These are phyloP conservation scores for Fusarium dimerum DNA, from an alignment of 2,329 filamentous ascomycete genomes.

Conservation along the genomic window DNA sequence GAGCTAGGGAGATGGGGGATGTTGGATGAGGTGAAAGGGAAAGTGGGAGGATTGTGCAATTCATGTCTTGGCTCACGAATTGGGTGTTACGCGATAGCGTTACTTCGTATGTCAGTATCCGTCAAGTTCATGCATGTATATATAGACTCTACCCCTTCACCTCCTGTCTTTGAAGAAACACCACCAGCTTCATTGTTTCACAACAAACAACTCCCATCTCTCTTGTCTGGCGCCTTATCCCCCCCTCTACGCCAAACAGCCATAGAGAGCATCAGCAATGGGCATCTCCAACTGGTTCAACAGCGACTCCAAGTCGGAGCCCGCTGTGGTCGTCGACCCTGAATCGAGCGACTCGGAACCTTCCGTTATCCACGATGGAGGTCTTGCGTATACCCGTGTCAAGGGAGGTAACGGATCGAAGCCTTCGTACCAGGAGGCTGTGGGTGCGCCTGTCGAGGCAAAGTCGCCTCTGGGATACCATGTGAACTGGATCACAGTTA, in stretches of 20 bases:
- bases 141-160: neutral
- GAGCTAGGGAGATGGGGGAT: neutral
- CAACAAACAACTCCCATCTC: neutral
- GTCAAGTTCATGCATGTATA: neutral
- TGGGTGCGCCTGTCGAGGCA: conserved; percentile 60
- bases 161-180: neutral
- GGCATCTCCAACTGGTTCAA: conserved; percentile 13
- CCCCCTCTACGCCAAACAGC: neutral
- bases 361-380: conserved; percentile 11
- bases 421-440: conserved; percentile 59
- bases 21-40: neutral
- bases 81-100: neutral
- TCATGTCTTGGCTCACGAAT: neutral
- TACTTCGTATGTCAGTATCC: neutral
- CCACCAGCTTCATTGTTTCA: neutral
- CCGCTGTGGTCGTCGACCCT: conserved; percentile 2
- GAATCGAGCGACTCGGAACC: conserved; percentile 12
- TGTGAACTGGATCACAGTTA: conserved; percentile 54
- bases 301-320: conserved; percentile 2
- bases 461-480: conserved; percentile 59
- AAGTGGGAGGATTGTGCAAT: neutral
- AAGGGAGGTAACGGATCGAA: conserved; percentile 49
- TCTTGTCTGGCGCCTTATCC: neutral
- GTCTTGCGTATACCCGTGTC: conserved; percentile 11
- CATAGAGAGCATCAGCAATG: conserved; percentile 1